Base-by-base conservation (phyloP, 805 yeast genomes). In the Yueomyces sinensis region DNA sequence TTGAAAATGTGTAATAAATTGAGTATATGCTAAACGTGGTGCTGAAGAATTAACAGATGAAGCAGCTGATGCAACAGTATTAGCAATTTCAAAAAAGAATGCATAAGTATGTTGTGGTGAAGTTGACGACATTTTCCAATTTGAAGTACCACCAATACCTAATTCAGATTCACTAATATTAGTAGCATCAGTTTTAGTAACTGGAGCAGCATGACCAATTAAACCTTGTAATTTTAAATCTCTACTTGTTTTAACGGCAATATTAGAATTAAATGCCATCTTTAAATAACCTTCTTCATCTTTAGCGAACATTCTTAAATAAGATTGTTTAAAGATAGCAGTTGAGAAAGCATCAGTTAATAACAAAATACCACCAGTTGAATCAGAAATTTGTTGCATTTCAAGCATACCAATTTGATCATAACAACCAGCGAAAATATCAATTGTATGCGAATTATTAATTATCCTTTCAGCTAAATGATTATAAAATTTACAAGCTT, bases 351-450 rank as follows among this genome's bases (percentile, higher is more conserved):
- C 86, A 63, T 87, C 97, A 3, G 94, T 72, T 48, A 87, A 72
- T 29, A 89, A 74, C 40, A 89, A 62, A 17, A 80, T 78, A 61
- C 97, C 97, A 43, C 96, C 96, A 7, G 95, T 86, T 46, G 72
- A 67, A 58, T 82, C 80, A 38, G 93, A 72, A 42, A 89, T 63
- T 38, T 77, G 67, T 61, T 84, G 81, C 96, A 87, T 87, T 63
- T 87, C 97, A 48, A 76, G 76, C 66, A 87, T 72, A 54, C 97
- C 97, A 39, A 86, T 79, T 67, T 87, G 97, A 62, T 87, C 97
- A 57, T 83, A 84, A 63, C 95, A 82, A 41, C 96, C 95, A 22
- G 94, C 94, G 60, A 82, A 86, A 32, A 87, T 73, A 58, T 87
- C 95, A 39, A 87, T 76, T 20, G 89, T 73, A 50, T 83, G 94